phyloP scores from a whole-genome alignment of 2,329 filamentous ascomycete genomes.

The Cladorrhinum sp. region DNA sequence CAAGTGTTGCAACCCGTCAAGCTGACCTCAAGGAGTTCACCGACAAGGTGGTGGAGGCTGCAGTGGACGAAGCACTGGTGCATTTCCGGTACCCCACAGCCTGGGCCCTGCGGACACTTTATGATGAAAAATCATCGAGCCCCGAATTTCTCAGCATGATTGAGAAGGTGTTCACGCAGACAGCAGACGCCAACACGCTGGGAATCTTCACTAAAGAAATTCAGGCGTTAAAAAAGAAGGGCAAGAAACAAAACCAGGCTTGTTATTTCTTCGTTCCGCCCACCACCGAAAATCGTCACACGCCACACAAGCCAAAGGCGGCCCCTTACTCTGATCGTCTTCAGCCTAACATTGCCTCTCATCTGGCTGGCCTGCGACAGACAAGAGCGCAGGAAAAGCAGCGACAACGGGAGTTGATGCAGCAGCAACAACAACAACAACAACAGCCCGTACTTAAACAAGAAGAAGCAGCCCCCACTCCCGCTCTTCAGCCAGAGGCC shows the following conservation, averaged over 20 bases:
- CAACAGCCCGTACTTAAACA: conserved; percentile 3
- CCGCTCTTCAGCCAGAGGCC: conserved; percentile 6
- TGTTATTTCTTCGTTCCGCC: conserved; percentile 54
- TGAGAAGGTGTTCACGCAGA: conserved; percentile 56
- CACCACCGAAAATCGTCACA: conserved; percentile 41
- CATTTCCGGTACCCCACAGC: conserved; percentile 60
- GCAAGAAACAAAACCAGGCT: conserved; percentile 50
- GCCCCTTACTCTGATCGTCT: conserved; percentile 43
- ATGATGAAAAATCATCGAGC: conserved; percentile 55
- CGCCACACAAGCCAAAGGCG: conserved; percentile 44
- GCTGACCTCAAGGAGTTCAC: conserved; percentile 43
- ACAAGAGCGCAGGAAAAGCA: conserved; percentile 9
- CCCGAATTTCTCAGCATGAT: conserved; percentile 54
- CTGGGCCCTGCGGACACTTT: conserved; percentile 58
- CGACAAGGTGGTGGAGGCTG: conserved; percentile 53
- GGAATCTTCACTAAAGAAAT: conserved; percentile 51
- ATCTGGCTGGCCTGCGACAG: background rate
- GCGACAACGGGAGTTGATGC: conserved; percentile 9
- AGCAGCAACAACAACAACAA: conserved; percentile 1
- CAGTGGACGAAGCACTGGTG: conserved; percentile 57
- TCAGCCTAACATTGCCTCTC: background rate
- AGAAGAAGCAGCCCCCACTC: background rate
- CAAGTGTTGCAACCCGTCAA: conserved; percentile 22
- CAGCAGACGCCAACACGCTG: conserved; percentile 51
- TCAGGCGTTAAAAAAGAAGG: conserved; percentile 54